Conservation (phyloP, 768 basidiomycete genomes). For the Coprinopsis cinerea region DNA sequence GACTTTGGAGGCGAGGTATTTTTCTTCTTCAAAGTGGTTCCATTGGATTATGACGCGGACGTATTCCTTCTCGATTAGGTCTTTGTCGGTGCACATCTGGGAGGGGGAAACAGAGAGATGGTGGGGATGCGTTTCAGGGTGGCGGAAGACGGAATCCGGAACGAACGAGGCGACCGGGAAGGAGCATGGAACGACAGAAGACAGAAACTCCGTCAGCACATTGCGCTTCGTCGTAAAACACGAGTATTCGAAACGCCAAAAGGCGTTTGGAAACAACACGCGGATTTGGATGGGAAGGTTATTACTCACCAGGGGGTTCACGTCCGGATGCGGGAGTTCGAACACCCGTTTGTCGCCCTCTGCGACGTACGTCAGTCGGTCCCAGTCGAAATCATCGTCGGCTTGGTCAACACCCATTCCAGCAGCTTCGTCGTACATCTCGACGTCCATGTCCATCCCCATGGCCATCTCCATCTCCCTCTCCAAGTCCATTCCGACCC, state of each 20-base stretch:
- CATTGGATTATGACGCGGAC: constrained; percentile 1
- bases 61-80: constrained; percentile 9
- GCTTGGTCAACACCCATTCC: background rate
- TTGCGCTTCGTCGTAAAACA: too few relatives aligned
- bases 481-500: too few relatives aligned
- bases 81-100: constrained; percentile 5
- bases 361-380: background rate
- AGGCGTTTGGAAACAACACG: background rate
- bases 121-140: too few relatives aligned
- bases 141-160: too few relatives aligned
- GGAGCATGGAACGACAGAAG: too few relatives aligned
- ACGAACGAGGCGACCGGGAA: too few relatives aligned
- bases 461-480: too few relatives aligned
- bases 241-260: background rate
- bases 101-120: too few relatives aligned
- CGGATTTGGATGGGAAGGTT: background rate
- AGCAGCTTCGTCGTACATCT: too few relatives aligned
- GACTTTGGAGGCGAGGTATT: constrained; percentile 2
- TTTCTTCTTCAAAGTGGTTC: constrained; percentile 8
- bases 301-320: constrained; percentile 9
- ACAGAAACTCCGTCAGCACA: too few relatives aligned
- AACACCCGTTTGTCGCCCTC: constrained; percentile 2
- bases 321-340: constrained; percentile 4
- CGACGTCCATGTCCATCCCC: too few relatives aligned
- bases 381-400: constrained; percentile 2